These are phyloP conservation scores for Cyberlindnera bimundalis DNA, from an alignment of 805 yeast genomes.

Conservation along the genomic window DNA sequence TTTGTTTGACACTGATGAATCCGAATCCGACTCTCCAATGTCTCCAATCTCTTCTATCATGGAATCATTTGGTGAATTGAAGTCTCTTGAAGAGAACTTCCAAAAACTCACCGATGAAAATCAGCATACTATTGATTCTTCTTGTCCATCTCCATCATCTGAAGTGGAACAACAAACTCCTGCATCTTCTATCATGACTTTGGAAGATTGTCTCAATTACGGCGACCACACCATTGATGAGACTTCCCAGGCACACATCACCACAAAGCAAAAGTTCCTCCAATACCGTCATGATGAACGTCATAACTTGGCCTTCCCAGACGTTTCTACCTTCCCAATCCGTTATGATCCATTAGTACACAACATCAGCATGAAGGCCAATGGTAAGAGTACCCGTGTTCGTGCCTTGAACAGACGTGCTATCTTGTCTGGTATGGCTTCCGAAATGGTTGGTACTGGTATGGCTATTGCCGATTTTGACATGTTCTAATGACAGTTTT, in stretches of 20 bases:
- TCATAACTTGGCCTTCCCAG: constrained; percentile 30
- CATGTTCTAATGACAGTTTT: constrained; percentile 8
- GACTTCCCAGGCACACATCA: background rate
- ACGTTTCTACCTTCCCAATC: constrained; percentile 28
- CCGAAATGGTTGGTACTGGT: constrained; percentile 32
- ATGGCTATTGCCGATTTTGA: constrained; percentile 25
- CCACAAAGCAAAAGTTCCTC: constrained; percentile 18
- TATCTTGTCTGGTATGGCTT: constrained; percentile 26
- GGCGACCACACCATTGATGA: constrained; percentile 9
- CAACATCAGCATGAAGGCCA: constrained; percentile 8
- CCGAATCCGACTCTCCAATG: constrained; percentile 18
- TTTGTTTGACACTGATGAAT: constrained; percentile 19
- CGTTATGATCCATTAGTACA: constrained; percentile 24
- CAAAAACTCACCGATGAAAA: constrained; percentile 27
- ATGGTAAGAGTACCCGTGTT: constrained; percentile 7
- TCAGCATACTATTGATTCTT: constrained; percentile 8
- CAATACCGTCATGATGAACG: constrained; percentile 30
- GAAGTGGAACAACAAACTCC: constrained; percentile 5
- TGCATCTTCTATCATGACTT: background rate
- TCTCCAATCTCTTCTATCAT: constrained; percentile 16
- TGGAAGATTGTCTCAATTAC: constrained; percentile 22
- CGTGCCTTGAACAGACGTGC: constrained; percentile 31
- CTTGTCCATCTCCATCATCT: background rate
- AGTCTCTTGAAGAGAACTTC: constrained; percentile 28
- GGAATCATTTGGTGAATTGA: constrained; percentile 21